Percentiles rank a stretch among this genome's conserved stretches.
Evolutionary conservation across 495 filamentous ascomycete species (phyloP).

Genomic region (Xeromyces bisporus): DNA sequence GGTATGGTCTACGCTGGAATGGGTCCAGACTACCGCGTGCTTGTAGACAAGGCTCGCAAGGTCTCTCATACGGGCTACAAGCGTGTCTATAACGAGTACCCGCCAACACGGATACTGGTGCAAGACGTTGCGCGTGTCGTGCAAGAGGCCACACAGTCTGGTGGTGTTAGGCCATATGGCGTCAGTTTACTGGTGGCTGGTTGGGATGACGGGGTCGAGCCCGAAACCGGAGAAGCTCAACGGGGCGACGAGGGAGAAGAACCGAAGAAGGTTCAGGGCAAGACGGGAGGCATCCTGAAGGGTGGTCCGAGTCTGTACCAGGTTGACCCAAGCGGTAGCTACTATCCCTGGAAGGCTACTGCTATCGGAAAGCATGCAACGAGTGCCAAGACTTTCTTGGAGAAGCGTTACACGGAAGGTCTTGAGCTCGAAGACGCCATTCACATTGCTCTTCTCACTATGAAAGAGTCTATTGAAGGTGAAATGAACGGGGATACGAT

Average conservation of each 20-base stretch:
- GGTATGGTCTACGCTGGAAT: conserved; percentile 99
- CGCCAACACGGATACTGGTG: conserved; percentile 92
- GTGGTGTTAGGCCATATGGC: conserved; percentile 95
- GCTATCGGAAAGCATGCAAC: conserved; percentile 98
- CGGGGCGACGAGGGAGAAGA: conserved; percentile 38
- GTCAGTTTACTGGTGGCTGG: conserved; percentile 89
- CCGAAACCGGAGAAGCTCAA: conserved; percentile 41
- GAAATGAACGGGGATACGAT: conserved; percentile 99
- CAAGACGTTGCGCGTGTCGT: conserved; percentile 96
- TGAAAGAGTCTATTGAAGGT: conserved; percentile 98
- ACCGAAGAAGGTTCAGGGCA: conserved; percentile 48
- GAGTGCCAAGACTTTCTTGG: conserved; percentile 93
- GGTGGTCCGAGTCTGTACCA: conserved; percentile 96
- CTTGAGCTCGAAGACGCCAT: conserved; percentile 96
- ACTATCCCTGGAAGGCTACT: conserved; percentile 99
- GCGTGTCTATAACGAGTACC: conserved; percentile 99
- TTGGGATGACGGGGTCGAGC: conserved; percentile 92
- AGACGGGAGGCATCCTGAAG: conserved; percentile 90
- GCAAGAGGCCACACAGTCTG: conserved; percentile 96
- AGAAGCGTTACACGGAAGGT: conserved; percentile 96
- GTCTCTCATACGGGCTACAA: conserved; percentile 99
- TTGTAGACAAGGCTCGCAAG: conserved; percentile 94
- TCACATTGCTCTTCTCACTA: conserved; percentile 89
- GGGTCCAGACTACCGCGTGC: conserved; percentile 94
- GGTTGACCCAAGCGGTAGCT: conserved; percentile 90